Conservation (phyloP, 306 rosid species). For the Delonix regia region DNA sequence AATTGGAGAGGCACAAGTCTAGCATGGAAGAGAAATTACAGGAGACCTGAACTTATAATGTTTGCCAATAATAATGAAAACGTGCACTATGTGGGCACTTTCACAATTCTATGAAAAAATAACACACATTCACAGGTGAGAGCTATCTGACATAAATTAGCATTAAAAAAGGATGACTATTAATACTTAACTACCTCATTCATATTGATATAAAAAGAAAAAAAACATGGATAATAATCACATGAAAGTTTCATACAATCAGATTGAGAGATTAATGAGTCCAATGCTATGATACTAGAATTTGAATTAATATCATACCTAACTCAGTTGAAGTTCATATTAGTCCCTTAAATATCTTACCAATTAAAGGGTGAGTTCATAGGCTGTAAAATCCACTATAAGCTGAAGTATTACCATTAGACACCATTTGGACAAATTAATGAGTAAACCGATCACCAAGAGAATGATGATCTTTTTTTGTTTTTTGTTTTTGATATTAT, state of each 20-base stretch:
- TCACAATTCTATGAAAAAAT: neutral
- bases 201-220: neutral
- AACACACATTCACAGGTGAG: constrained; percentile 6
- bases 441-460: constrained; percentile 23
- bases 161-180: neutral
- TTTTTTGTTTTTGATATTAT: constrained; percentile 22
- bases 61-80: neutral
- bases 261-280: constrained; percentile 1
- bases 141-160: neutral
- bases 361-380: constrained; percentile 37
- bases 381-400: constrained; percentile 30
- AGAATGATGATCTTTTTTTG: constrained; percentile 32
- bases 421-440: neutral
- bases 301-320: constrained; percentile 28
- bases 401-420: constrained; percentile 18
- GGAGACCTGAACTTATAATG: neutral
- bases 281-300: constrained; percentile 9
- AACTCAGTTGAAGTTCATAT: constrained; percentile 23
- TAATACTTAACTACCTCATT: neutral
- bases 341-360: constrained; percentile 43
- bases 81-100: neutral
- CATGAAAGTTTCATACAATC: constrained; percentile 8
- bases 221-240: neutral
- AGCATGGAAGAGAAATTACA: neutral
- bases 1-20: neutral